Evolutionary conservation across 768 basidiomycete species (phyloP).

Genomic region (Macrocybe gigantea): DNA sequence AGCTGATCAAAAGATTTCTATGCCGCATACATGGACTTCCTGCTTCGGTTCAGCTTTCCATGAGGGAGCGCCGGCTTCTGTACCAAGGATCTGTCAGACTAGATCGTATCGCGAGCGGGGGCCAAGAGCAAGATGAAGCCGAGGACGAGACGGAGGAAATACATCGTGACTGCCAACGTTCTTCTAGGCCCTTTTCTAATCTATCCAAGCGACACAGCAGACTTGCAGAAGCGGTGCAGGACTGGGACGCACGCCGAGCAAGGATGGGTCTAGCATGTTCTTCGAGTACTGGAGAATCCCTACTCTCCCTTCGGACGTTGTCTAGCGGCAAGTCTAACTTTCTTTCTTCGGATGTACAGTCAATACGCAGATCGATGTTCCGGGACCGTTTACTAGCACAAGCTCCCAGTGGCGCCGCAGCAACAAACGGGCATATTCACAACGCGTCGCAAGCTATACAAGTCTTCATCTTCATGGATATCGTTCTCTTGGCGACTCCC

Average conservation of each 20-base stretch:
- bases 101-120: background rate
- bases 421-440: conserved; percentile 3
- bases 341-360: background rate
- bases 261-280: conserved; percentile 34
- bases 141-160: conserved; percentile 13
- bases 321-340: conserved; percentile 9
- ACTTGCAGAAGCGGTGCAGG: conserved; percentile 35
- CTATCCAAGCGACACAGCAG: conserved; percentile 20
- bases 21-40: conserved; percentile 56
- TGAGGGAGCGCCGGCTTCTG: conserved; percentile 69
- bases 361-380: no score
- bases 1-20: conserved; percentile 58
- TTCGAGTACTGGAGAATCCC: conserved; percentile 16
- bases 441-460: conserved; percentile 16
- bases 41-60: conserved; percentile 47
- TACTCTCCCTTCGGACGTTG: conserved; percentile 12
- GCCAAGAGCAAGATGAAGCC: conserved; percentile 29
- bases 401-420: conserved; percentile 6
- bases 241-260: conserved; percentile 35
- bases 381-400: background rate
- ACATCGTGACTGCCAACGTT: conserved; percentile 10
- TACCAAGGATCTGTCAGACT: conserved; percentile 50
- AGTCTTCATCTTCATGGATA: conserved; percentile 53
- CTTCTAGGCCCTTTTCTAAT: conserved; percentile 2
- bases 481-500: conserved; percentile 54